phyloP scores from a whole-genome alignment of 75 land plant genomes.

The Sequoia sempervirens region DNA sequence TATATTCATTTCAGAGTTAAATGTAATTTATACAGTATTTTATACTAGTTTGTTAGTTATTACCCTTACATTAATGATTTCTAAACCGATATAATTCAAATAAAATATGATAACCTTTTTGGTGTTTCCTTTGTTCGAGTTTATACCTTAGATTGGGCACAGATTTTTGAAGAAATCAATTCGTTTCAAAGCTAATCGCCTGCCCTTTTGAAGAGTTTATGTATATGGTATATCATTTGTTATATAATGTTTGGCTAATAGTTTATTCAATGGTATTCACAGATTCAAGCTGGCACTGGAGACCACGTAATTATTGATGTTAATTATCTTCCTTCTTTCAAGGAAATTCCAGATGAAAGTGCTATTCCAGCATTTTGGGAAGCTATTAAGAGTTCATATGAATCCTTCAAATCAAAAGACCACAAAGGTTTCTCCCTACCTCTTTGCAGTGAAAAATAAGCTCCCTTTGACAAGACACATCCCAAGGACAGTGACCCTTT shows the following conservation, averaged over 20 bases:
- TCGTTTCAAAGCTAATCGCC: neutral
- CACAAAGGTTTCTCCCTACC: neutral
- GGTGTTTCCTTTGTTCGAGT: neutral
- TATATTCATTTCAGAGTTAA: neutral
- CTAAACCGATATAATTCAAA: neutral
- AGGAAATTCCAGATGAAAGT: slow-evolving; percentile 69
- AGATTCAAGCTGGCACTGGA: slow-evolving; percentile 75
- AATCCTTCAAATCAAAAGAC: slow-evolving; percentile 8
- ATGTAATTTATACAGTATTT: neutral
- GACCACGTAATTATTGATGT: slow-evolving; percentile 96
- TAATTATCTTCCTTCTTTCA: slow-evolving; percentile 95
- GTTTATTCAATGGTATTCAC: slow-evolving; percentile 13
- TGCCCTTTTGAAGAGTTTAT: neutral
- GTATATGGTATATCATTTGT: neutral
- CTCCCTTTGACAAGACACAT: neutral
- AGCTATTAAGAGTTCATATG: slow-evolving; percentile 53
- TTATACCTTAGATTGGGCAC: neutral
- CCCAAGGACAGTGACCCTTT: neutral
- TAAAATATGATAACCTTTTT: neutral
- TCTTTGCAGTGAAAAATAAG: neutral
- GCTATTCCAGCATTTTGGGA: slow-evolving; percentile 98
- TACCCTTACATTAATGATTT: neutral
- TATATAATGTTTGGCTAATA: neutral
- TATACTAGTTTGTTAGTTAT: neutral
- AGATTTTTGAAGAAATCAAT: neutral